Evolutionary conservation across 129 eudicot genomes (phyloP).

Genomic region (Mikania micrantha): DNA sequence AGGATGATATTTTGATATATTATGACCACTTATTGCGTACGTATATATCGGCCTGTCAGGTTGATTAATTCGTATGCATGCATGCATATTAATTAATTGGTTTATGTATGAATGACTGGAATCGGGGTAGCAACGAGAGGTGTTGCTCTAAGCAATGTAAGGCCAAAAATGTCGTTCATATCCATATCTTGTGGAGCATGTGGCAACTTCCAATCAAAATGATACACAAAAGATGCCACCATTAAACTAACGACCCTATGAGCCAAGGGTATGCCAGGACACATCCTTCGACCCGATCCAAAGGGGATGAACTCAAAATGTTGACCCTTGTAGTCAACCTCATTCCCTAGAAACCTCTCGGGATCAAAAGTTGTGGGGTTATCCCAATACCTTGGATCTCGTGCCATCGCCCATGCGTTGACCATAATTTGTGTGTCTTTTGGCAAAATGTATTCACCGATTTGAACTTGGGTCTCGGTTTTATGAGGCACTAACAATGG

Average conservation of each 20-base stretch:
- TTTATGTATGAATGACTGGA: not conserved
- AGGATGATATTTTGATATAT: no score
- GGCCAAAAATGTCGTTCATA: not conserved
- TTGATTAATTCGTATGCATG: no score
- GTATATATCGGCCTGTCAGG: no score
- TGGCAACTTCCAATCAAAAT: conserved; percentile 4
- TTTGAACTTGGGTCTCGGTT: not conserved
- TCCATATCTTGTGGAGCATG: not conserved
- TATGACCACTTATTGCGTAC: no score
- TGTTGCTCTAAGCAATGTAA: not conserved
- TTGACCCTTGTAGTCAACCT: not conserved
- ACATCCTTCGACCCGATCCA: not conserved
- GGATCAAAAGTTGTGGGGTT: not conserved
- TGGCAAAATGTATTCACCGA: not conserved
- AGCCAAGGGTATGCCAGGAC: conserved; percentile 1
- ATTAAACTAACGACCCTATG: not conserved
- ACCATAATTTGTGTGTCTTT: not conserved
- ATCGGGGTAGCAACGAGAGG: not conserved
- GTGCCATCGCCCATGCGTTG: not conserved
- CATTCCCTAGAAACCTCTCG: not conserved
- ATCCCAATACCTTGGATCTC: not conserved
- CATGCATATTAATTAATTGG: no score
- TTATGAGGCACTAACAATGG: not conserved
- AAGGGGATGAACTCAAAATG: not conserved
- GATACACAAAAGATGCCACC: conserved; percentile 1